Base-by-base conservation (phyloP, 2,329 filamentous ascomycete species). In the Pochonia chlamydosporia region DNA sequence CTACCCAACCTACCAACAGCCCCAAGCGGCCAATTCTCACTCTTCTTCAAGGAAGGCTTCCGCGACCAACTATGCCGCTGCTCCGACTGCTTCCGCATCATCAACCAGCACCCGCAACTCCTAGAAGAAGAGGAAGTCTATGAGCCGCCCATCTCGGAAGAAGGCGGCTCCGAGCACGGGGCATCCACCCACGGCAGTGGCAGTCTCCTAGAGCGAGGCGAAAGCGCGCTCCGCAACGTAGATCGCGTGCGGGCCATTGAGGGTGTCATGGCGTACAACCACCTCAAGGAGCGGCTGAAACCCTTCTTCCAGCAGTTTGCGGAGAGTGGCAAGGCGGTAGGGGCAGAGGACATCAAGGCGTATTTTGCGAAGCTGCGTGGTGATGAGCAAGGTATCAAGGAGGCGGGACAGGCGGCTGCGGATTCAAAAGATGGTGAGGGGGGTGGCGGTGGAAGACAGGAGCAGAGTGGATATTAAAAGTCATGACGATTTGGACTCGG, bases 201-300 rank as follows among this genome's bases (percentile, higher is more conserved):
- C 40, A 93, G 87, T 53, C 75, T 99, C 2, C 82, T 95, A 28
- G 91, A 97, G 43, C 87, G 90, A 16, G 93, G 93, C 40, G 93
- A 99, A 69, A 92, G 89, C 41, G 92, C 91, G 0, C 77, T 99
- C 24, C 89, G 84, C 63, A 95, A 89, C 58, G 84, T 99, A 48
- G 93, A 99, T 63, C 87, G 93, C 2, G 92, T 97, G 7, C 79
- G 85, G 13, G 93, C 93, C 4, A 96, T 99, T 47, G 88, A 99
- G 65, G 93, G 93, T 14, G 92, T 95, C 40, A 96, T 97, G 90
- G 92, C 91, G 0, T 99, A 97, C 68, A 96, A 97, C 59, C 87
- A 95, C 59, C 78, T 99, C 50, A 93, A 95, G 62, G 91, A 97
- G 61, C 91, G 92, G 63, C 82, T 99, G n/a, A 96, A 92, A 73